Evolutionary conservation across 129 eudicot genomes (phyloP).

Genomic region (Sambucus nigra): DNA sequence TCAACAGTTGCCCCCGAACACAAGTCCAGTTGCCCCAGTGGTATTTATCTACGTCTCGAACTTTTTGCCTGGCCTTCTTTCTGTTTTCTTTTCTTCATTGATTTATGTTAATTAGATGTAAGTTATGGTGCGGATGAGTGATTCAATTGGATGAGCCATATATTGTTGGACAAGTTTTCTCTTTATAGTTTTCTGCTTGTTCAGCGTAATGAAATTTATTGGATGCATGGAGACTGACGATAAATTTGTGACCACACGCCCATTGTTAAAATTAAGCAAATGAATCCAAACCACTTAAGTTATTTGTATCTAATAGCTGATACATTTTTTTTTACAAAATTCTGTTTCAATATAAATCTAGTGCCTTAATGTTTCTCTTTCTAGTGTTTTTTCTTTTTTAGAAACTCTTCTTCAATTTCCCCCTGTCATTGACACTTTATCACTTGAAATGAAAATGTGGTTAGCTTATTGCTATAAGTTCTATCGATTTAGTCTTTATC

Average conservation of each 20-base stretch:
- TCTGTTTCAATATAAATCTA: no score
- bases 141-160: background rate
- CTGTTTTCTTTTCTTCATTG: conserved; percentile 8
- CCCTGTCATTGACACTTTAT: no score
- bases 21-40: conserved; percentile 28
- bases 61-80: background rate
- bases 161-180: background rate
- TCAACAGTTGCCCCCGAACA: conserved; percentile 34
- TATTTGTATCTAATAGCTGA: no score
- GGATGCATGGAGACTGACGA: background rate
- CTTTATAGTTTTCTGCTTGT: background rate
- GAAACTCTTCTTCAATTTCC: background rate
- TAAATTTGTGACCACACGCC: background rate
- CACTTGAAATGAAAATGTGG: no score
- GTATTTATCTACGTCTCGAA: conserved; percentile 24
- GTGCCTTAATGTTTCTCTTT: no score
- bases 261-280: background rate
- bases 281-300: background rate
- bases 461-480: background rate
- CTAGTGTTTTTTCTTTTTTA: no score
- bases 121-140: conserved; percentile 8
- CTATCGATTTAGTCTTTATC: background rate
- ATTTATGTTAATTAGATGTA: background rate
- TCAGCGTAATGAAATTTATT: background rate
- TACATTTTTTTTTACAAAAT: no score